A percentile compares a stretch with the other conserved stretches of the same genome.
Conservation (phyloP, 345 rosid species). For the Eucalyptus globulus region DNA sequence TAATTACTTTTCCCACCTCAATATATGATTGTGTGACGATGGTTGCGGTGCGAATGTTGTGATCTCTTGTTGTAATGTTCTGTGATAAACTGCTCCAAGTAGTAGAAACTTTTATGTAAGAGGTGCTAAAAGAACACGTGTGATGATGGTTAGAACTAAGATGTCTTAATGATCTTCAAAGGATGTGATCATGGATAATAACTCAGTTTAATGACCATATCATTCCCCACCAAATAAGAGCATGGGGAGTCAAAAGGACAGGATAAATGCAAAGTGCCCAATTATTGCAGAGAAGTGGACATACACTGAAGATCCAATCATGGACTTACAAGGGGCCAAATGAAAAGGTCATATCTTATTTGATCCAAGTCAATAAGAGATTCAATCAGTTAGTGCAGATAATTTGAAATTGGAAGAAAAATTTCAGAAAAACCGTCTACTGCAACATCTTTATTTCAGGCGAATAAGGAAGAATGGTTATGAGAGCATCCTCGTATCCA, state of each 20-base stretch:
- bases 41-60: neutral
- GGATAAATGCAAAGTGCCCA: neutral
- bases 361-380: neutral
- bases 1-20: neutral
- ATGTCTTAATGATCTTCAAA: neutral
- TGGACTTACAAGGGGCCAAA: neutral
- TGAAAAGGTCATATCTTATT: neutral
- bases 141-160: neutral
- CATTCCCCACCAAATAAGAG: neutral
- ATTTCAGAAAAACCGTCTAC: constrained; percentile 6
- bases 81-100: neutral
- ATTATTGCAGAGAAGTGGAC: neutral
- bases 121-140: neutral
- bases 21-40: neutral
- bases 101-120: neutral
- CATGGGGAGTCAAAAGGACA: neutral
- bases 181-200: neutral
- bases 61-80: neutral
- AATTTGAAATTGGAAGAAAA: neutral
- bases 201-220: neutral
- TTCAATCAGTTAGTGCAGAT: neutral
- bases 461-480: constrained; percentile 69
- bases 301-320: neutral
- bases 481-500: constrained; percentile 75
- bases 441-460: constrained; percentile 83